phyloP scores from a whole-genome alignment of 2,329 filamentous ascomycete species.

The Fusarium floridanum region DNA sequence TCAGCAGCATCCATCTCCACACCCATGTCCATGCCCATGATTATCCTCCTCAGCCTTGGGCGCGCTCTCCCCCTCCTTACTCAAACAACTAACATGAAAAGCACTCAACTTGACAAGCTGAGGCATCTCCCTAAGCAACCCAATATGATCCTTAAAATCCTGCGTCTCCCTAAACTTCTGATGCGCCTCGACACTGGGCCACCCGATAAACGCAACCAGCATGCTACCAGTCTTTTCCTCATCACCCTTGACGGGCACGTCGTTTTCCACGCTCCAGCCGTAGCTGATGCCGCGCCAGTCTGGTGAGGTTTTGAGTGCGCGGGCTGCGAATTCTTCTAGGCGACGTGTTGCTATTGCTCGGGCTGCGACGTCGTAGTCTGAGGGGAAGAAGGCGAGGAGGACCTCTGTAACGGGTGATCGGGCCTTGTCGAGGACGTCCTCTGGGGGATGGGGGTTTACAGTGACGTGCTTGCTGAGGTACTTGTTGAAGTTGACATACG shows the following conservation, averaged over 20 bases:
- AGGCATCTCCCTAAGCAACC: conserved; percentile 40
- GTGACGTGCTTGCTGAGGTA: conserved; percentile 41
- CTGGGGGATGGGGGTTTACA: conserved; percentile 36
- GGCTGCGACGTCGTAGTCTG: conserved; percentile 34
- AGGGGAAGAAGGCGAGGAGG: conserved; percentile 38
- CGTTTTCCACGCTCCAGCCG: conserved; percentile 51
- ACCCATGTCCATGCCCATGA: conserved; percentile 31
- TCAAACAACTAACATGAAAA: conserved; percentile 42
- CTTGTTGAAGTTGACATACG: conserved; percentile 31
- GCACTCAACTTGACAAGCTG: conserved; percentile 36
- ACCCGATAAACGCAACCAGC: conserved; percentile 50
- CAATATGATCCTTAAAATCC: conserved; percentile 52
- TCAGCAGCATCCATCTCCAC: conserved; percentile 33
- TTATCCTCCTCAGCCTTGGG: conserved; percentile 21
- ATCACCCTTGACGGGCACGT: conserved; percentile 48
- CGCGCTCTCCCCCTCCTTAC: conserved; percentile 23
- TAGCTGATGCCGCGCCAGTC: conserved; percentile 44
- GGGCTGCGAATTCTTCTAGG: conserved; percentile 30
- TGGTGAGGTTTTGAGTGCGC: conserved; percentile 32
- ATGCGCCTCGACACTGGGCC: conserved; percentile 55
- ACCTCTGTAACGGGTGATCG: conserved; percentile 41
- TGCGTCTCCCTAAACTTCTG: conserved; percentile 51
- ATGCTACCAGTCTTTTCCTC: conserved; percentile 44
- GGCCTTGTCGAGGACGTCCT: conserved; percentile 38
- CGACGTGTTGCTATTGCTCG: conserved; percentile 35